These are phyloP conservation scores for Dendrobium catenatum DNA, from an alignment of 106 monocot species.

Conservation along the genomic window DNA sequence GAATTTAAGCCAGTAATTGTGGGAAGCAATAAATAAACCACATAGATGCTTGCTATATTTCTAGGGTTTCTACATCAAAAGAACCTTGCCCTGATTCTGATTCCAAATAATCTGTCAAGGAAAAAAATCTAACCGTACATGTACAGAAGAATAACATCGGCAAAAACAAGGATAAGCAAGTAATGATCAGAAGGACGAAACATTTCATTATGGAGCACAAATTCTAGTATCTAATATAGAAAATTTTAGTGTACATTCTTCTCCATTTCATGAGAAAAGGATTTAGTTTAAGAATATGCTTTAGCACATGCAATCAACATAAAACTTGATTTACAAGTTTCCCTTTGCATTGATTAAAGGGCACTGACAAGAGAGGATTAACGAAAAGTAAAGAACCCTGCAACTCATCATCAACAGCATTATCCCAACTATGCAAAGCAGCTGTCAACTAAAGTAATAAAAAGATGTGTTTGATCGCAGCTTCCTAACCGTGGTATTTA, in stretches of 20 bases:
- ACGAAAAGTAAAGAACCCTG: neutral
- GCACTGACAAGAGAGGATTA: neutral
- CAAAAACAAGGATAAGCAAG: neutral
- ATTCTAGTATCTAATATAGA: neutral
- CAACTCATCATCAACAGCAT: neutral
- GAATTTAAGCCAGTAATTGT: neutral
- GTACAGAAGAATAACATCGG: neutral
- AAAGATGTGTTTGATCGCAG: neutral
- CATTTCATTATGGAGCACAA: neutral
- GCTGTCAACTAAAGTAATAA: neutral
- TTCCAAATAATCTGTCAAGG: neutral
- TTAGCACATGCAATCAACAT: neutral
- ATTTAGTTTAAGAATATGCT: neutral
- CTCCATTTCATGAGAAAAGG: neutral
- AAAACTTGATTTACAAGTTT: neutral
- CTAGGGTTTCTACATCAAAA: neutral
- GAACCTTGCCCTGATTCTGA: neutral
- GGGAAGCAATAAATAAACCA: neutral
- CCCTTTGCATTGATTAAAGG: neutral
- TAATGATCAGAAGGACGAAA: neutral
- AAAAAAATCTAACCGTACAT: neutral
- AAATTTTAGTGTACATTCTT: neutral
- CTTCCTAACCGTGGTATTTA: no score
- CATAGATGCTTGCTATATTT: neutral
- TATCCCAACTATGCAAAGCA: neutral